These are phyloP conservation scores for Hippophae rhamnoides DNA, from an alignment of 306 rosid species.

Conservation along the genomic window DNA sequence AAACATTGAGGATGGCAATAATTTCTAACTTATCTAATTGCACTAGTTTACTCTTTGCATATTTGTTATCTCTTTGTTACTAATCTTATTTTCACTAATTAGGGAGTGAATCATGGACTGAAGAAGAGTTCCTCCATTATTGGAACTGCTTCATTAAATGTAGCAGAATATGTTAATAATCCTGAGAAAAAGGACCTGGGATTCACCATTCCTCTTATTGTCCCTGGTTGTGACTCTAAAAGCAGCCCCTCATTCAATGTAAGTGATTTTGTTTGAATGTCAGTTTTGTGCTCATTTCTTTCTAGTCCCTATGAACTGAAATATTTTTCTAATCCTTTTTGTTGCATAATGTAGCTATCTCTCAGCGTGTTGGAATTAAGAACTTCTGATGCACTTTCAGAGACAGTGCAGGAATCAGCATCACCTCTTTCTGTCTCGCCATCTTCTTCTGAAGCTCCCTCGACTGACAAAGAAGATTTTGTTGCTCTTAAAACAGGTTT, in stretches of 20 bases:
- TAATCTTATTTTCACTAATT: neutral
- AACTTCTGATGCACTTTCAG: conserved; percentile 10
- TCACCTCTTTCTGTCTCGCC: conserved; percentile 18
- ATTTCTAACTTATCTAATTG: too few relatives aligned
- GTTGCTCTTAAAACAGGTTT: conserved; percentile 24
- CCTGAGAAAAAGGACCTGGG: conserved; percentile 18
- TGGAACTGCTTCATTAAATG: conserved; percentile 26
- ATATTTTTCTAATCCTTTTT: neutral
- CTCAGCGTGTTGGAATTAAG: conserved; percentile 20
- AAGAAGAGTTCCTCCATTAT: conserved; percentile 10
- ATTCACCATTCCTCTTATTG: conserved; percentile 19
- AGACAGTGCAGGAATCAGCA: conserved; percentile 12
- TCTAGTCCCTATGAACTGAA: neutral
- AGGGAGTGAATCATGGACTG: conserved; percentile 20
- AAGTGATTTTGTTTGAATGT: conserved; percentile 8
- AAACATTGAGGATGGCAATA: too few relatives aligned
- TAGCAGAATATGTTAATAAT: conserved; percentile 22
- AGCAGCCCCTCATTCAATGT: conserved; percentile 21
- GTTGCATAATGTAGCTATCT: conserved; percentile 16
- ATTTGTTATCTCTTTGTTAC: neutral
- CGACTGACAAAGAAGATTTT: conserved; percentile 21
- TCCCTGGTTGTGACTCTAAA: conserved; percentile 4
- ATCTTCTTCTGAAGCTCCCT: conserved; percentile 7
- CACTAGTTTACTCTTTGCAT: neutral
- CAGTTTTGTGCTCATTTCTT: neutral